Percentiles rank a stretch among this genome's conserved stretches.
Conservation (phyloP, 75 land plant genomes). For the Cryptomeria japonica region DNA sequence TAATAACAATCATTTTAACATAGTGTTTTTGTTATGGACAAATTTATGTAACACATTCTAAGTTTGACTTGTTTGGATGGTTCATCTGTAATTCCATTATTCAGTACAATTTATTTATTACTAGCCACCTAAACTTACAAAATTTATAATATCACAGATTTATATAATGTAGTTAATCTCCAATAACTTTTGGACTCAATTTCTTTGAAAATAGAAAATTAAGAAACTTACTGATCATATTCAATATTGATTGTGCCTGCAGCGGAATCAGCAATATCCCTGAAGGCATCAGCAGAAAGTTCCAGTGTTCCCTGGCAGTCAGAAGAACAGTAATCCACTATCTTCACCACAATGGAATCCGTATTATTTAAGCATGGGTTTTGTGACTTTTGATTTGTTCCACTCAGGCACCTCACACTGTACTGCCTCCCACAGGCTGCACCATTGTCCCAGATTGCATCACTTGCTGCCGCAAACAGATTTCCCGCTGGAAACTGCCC, state of each 20-base stretch:
- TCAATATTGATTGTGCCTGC: not conserved
- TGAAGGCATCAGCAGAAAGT: not conserved
- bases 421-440: constrained; percentile 58
- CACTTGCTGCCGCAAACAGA: constrained; percentile 54
- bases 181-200: too few species aligned
- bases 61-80: too few species aligned
- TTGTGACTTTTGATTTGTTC: not conserved
- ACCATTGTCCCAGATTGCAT: constrained; percentile 52
- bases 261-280: not conserved
- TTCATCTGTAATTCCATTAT: too few species aligned
- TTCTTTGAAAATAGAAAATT: too few species aligned
- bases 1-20: too few species aligned
- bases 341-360: constrained; percentile 18
- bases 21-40: too few species aligned
- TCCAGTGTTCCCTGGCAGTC: constrained; percentile 11
- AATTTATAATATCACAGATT: too few species aligned
- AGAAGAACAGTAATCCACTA: constrained; percentile 23
- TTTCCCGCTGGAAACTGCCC: constrained; percentile 40
- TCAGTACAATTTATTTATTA: too few species aligned
- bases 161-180: too few species aligned
- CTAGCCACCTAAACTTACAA: too few species aligned
- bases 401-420: constrained; percentile 50
- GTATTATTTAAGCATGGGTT: not conserved
- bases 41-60: too few species aligned
- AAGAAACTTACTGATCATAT: not conserved